These are phyloP conservation scores for Candida montana DNA, from an alignment of 805 yeast genomes.

Conservation along the genomic window DNA sequence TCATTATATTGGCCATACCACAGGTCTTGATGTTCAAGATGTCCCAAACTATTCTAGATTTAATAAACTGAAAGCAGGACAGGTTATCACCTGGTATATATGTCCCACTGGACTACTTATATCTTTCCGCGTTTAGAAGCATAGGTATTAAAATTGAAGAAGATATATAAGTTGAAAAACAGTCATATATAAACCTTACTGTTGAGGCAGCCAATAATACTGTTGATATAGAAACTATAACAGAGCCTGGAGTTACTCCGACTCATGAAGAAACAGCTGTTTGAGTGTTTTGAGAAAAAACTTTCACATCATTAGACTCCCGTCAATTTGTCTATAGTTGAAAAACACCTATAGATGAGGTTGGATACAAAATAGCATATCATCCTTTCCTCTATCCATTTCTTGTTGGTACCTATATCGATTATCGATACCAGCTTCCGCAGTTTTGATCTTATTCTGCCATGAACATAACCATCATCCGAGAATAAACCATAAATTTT, in stretches of 20 bases:
- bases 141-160: slow-evolving; percentile 95
- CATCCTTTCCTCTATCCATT: neutral
- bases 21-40: slow-evolving; percentile 91
- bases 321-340: no score
- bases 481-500: slow-evolving; percentile 19
- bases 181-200: slow-evolving; percentile 56
- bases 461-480: slow-evolving; percentile 16
- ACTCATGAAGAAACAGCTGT: slow-evolving; percentile 38
- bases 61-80: slow-evolving; percentile 53
- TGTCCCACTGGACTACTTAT: slow-evolving; percentile 62
- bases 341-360: no score
- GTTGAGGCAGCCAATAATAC: slow-evolving; percentile 84
- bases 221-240: slow-evolving; percentile 68
- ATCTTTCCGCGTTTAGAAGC: slow-evolving; percentile 77
- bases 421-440: slow-evolving; percentile 2
- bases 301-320: no score
- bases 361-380: no score
- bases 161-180: slow-evolving; percentile 76
- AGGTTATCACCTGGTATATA: slow-evolving; percentile 94
- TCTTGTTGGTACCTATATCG: neutral
- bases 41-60: slow-evolving; percentile 59
- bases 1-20: slow-evolving; percentile 92
- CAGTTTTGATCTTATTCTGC: slow-evolving; percentile 5
- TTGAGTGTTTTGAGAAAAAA: slow-evolving; percentile 14
- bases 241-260: slow-evolving; percentile 55